Conservation (phyloP, 129 eudicot species). For the Escallonia rubra region DNA sequence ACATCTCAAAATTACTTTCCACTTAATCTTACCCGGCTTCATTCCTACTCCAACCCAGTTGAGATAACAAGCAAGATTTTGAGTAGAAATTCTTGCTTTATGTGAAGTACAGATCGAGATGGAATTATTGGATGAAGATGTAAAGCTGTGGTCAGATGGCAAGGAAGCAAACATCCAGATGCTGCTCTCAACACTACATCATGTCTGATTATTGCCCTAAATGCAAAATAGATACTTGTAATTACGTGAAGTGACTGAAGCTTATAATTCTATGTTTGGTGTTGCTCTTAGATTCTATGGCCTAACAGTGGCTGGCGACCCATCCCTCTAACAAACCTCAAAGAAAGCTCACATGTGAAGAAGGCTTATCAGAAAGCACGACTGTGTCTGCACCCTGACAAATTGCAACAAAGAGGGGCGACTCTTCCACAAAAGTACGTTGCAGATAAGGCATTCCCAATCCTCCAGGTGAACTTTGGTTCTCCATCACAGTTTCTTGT, state of each 20-base stretch:
- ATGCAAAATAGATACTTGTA: not conserved
- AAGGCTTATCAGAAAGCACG: conserved; percentile 83
- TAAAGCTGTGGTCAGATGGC: conserved; percentile 63
- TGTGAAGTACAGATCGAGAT: conserved; percentile 42
- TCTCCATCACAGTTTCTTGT: not conserved
- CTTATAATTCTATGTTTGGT: not conserved
- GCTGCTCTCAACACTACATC: conserved; percentile 69
- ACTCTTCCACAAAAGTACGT: conserved; percentile 53
- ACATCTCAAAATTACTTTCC: too few species aligned
- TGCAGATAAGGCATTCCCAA: conserved; percentile 68
- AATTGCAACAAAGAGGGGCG: conserved; percentile 78
- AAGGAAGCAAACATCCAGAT: conserved; percentile 53
- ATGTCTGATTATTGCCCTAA: conserved; percentile 29
- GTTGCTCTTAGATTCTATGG: conserved; percentile 57
- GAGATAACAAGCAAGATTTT: not conserved
- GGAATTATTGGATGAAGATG: conserved; percentile 54
- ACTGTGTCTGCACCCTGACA: conserved; percentile 74
- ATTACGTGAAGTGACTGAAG: not conserved
- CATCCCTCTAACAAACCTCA: conserved; percentile 37
- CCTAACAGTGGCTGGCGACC: conserved; percentile 69
- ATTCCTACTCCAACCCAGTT: too few species aligned
- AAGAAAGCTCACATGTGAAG: conserved; percentile 59
- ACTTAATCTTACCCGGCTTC: too few species aligned
- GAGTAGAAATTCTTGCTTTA: not conserved
- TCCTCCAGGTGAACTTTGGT: conserved; percentile 51